Percentiles rank a stretch among this genome's conserved stretches.
phyloP scores from a whole-genome alignment of 495 filamentous ascomycete species.

The Hypomontagnella monticulosa region DNA sequence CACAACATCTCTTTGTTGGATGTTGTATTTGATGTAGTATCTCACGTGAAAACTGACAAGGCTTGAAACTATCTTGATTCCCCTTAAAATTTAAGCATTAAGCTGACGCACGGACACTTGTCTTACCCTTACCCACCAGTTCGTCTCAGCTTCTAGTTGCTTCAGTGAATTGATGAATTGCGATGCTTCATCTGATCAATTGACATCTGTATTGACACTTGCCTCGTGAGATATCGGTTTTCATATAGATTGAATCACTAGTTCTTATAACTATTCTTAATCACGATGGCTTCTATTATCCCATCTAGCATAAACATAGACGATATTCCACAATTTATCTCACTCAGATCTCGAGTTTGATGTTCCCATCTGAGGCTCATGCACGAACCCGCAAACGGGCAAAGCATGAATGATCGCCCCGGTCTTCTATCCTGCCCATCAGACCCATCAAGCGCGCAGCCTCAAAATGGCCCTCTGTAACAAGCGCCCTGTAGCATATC shows the following conservation, averaged over 20 bases:
- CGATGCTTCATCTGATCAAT: too few relatives aligned
- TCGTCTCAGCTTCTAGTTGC: not conserved
- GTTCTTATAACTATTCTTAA: too few relatives aligned
- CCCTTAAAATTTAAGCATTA: conserved; percentile 24
- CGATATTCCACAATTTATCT: not conserved
- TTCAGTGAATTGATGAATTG: too few relatives aligned
- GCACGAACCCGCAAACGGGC: conserved; percentile 20
- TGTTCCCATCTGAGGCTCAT: conserved; percentile 9
- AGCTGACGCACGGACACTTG: conserved; percentile 15
- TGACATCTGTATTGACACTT: too few relatives aligned
- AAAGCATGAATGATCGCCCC: conserved; percentile 38
- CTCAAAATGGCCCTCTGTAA: conserved; percentile 6
- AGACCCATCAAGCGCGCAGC: conserved; percentile 10
- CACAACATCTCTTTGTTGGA: not conserved
- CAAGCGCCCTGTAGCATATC: conserved; percentile 3
- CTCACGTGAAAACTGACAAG: conserved; percentile 26
- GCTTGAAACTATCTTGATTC: conserved; percentile 16
- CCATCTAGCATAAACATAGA: too few relatives aligned
- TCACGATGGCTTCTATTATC: too few relatives aligned
- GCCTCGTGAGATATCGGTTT: not conserved
- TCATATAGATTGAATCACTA: not conserved
- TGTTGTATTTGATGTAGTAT: conserved; percentile 16
- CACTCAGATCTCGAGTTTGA: conserved; percentile 16
- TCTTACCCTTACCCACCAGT: not conserved
- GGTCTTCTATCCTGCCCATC: conserved; percentile 10